Base-by-base conservation (phyloP, 371 early-diverging fungal species). In the Mucor racemosus region DNA sequence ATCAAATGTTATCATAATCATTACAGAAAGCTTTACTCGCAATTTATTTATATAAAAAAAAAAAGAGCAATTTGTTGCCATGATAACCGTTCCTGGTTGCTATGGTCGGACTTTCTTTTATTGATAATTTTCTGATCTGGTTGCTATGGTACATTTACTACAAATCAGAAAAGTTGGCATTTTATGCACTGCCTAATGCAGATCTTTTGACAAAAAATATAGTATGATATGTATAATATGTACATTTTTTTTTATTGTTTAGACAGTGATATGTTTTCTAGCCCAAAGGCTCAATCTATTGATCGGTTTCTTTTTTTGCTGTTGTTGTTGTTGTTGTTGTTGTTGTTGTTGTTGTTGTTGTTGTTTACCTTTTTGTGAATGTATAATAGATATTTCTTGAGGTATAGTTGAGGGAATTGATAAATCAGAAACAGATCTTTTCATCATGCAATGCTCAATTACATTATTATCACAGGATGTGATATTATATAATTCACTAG, bases 241-340 rank as follows among this genome's bases (percentile, higher is more conserved):
- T 50, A 50, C 50, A 50, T 19, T 38, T 13, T 39, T 39, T 58
- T 36, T 39, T 55, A 58, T 19, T 14, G 9, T 21, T 40, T 41
- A 59, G 21, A 41, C 64, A 41, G 56, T 42, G 9, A 58, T 65
- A 46, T 58, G 65, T n/a, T 65, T 65, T 44, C 58, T 65, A 19
- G 58, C 65, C 65, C 65, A 65, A 35, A 65, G 26, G 15, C 48
- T 57, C 19, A 65, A 46, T n/a, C 58, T 35, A 58, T 46, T 57
- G 13, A 41, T 44, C 4, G 55, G 35, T 35, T 55, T 55, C 9
- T 34, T 34, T 14, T 55, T 55, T 31, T 34, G 10, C 34, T 54
- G 31, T 54, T 31, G 55, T 5, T 55, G 26, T 26, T 26, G 26
- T 26, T 26, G 26, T n/a, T 54, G 31, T 54, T 31, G 55, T 5